phyloP scores from a whole-genome alignment of 164 flowering plant genomes.

The Cinnamomum micranthum region DNA sequence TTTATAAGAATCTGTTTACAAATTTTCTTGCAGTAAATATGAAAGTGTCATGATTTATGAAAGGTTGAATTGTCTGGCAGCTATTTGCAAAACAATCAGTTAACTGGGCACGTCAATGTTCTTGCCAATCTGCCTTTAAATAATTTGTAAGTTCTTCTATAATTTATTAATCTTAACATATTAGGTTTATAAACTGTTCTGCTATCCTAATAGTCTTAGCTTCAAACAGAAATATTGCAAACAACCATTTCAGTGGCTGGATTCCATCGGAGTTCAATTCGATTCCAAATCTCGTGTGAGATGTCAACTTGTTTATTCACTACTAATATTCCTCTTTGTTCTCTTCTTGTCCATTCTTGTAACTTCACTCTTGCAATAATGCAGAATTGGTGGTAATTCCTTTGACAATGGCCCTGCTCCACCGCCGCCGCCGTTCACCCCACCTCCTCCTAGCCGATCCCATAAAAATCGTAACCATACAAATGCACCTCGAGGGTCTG shows the following conservation, averaged over 20 bases:
- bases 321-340: constrained; percentile 1
- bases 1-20: background rate
- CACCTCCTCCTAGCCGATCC: constrained; percentile 71
- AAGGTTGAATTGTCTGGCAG: constrained; percentile 36
- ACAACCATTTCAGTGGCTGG: constrained; percentile 85
- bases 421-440: constrained; percentile 72
- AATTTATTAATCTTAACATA: background rate
- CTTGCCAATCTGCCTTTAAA: constrained; percentile 55
- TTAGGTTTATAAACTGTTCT: background rate
- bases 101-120: constrained; percentile 68
- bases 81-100: constrained; percentile 72
- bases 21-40: constrained; percentile 4
- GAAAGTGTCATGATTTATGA: constrained; percentile 16
- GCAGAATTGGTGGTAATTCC: constrained; percentile 79
- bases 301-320: constrained; percentile 1
- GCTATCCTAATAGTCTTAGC: constrained; percentile 10
- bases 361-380: constrained; percentile 13
- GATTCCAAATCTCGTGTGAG: constrained; percentile 69
- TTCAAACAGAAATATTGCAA: constrained; percentile 73
- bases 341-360: constrained; percentile 5
- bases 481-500: constrained; percentile 29
- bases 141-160: constrained; percentile 47
- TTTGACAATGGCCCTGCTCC: constrained; percentile 88
- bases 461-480: constrained; percentile 32
- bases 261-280: constrained; percentile 71